A percentile compares a stretch with the other conserved stretches of the same genome.
Conservation (phyloP, 2,329 filamentous ascomycete genomes). For the Fusarium napiforme region DNA sequence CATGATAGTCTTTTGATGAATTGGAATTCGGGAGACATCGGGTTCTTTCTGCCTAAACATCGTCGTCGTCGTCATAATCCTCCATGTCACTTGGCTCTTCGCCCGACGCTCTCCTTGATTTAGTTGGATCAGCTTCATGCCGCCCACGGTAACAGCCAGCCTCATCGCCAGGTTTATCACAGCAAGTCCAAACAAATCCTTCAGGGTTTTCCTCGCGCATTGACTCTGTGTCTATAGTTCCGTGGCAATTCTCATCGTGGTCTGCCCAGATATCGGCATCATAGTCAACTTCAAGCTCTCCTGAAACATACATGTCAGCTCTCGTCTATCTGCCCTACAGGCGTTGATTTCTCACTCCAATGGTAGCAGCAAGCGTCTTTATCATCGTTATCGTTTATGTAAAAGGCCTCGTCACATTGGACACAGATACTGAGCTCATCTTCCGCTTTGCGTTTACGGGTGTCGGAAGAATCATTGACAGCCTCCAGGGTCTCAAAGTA, state of each 20-base stretch:
- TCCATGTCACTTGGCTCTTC: background rate
- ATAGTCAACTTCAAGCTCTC: conserved; percentile 26
- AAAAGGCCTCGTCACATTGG: conserved; percentile 15
- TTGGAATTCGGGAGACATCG: background rate
- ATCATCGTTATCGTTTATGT: background rate
- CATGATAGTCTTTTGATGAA: background rate
- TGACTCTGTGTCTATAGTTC: conserved; percentile 27
- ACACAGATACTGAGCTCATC: conserved; percentile 17
- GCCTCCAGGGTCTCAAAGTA: background rate
- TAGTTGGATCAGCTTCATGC: conserved; percentile 27
- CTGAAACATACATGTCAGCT: conserved; percentile 3
- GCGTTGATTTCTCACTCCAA: conserved; percentile 3
- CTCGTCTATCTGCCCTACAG: background rate
- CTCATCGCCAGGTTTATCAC: conserved; percentile 1
- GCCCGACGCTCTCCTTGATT: conserved; percentile 10
- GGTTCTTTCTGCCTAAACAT: background rate
- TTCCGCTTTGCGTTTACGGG: conserved; percentile 24
- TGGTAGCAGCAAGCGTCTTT: conserved; percentile 25
- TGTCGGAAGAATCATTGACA: background rate
- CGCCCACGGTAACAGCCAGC: conserved; percentile 20
- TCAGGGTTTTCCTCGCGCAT: conserved; percentile 18
- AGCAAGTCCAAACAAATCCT: conserved; percentile 42
- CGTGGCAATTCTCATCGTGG: conserved; percentile 14
- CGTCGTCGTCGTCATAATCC: background rate
- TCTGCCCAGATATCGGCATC: conserved; percentile 23